phyloP scores from a whole-genome alignment of 2,329 filamentous ascomycete species.

The Aspergillus pseudoviridinutans region DNA sequence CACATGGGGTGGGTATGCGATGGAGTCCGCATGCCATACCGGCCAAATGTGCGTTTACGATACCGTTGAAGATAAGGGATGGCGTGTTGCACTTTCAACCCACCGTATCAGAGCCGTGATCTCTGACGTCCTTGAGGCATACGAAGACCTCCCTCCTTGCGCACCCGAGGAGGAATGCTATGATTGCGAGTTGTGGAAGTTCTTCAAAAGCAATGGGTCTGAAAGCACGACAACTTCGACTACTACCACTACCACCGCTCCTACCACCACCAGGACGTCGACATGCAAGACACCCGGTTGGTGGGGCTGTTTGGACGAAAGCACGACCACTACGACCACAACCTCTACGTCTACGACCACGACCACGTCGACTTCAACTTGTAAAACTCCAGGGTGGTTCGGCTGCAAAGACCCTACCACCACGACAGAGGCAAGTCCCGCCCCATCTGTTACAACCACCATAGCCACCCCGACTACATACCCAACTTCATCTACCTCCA shows the following conservation, averaged over 20 bases:
- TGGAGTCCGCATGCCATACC: conserved; percentile 90
- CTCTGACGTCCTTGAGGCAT: conserved; percentile 76
- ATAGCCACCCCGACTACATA: conserved; percentile 12
- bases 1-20: conserved; percentile 85
- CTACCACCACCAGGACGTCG: conserved; percentile 32
- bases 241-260: conserved; percentile 27
- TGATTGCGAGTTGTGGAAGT: conserved; percentile 92
- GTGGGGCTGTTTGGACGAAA: conserved; percentile 40
- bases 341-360: conserved; percentile 24
- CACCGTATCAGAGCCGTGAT: conserved; percentile 90
- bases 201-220: conserved; percentile 86
- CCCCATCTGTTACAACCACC: conserved; percentile 15
- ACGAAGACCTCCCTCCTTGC: conserved; percentile 76
- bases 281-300: conserved; percentile 42
- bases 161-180: conserved; percentile 72
- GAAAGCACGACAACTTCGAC: conserved; percentile 56
- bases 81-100: conserved; percentile 85
- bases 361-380: conserved; percentile 32
- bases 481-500: conserved; percentile 7
- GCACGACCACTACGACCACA: conserved; percentile 29
- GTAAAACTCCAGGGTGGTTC: conserved; percentile 37
- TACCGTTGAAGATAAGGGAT: conserved; percentile 84
- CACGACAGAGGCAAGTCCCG: conserved; percentile 17
- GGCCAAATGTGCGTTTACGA: conserved; percentile 88
- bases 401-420: conserved; percentile 37